These are phyloP conservation scores for Quercus agrifolia DNA, from an alignment of 306 rosid genomes.

Conservation along the genomic window DNA sequence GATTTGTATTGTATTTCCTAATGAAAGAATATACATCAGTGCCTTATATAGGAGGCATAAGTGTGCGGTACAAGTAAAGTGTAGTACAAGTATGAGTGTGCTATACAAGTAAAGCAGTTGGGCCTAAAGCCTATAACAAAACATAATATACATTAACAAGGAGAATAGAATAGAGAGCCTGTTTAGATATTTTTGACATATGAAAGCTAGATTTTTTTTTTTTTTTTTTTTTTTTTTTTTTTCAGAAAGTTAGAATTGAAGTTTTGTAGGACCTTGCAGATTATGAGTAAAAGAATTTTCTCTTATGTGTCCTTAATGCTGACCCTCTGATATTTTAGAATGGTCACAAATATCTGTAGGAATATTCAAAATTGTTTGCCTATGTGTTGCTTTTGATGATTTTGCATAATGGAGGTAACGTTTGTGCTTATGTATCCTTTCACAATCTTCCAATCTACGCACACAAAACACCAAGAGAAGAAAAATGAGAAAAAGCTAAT, in stretches of 20 bases:
- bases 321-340: slow-evolving; percentile 9
- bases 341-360: slow-evolving; percentile 14
- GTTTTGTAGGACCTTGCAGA: not conserved
- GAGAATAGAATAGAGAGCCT: not conserved
- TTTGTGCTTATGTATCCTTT: not conserved
- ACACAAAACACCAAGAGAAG: not conserved
- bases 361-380: not conserved
- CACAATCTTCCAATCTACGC: not conserved
- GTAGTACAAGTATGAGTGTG: no score
- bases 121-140: no score
- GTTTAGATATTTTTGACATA: not conserved
- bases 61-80: no score
- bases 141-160: no score
- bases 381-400: not conserved
- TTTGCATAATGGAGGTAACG: not conserved
- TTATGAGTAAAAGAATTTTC: not conserved
- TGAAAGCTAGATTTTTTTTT: not conserved
- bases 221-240: not conserved
- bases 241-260: not conserved
- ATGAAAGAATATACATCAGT: no score
- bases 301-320: not conserved
- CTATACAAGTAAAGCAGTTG: no score
- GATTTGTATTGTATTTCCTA: no score
- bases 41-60: no score
- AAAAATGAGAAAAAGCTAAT: not conserved